Base-by-base conservation (phyloP, 495 filamentous ascomycete genomes). In the Trichoderma orchidacearum region DNA sequence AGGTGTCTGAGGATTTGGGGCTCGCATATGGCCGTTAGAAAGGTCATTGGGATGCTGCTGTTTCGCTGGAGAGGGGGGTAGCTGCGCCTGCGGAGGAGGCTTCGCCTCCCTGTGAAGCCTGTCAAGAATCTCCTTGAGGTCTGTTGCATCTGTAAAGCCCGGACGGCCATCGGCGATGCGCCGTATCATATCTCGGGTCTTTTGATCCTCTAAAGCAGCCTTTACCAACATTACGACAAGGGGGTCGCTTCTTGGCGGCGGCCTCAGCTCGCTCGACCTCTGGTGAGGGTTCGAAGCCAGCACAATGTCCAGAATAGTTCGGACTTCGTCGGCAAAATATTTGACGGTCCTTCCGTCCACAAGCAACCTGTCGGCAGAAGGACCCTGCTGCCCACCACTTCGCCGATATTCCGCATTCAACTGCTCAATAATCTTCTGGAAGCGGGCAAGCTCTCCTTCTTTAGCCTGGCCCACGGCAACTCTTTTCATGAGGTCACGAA, bases 401-500 rank as follows among this genome's bases (percentile, higher is more conserved):
- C 62, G 70, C 59, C 72, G 75, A 58, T 70, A 73, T 54, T 78
- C 74, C 4, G 64, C 77, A 36, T 89, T 91, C 30, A 99, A 82
- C 53, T 90, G 85, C 63, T 96, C 88, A 59, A 99, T 97, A 55
- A 97, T 91, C 51, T 77, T 74, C 66, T 99, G 94, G 64, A 99
- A 99, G 58, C 83, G 79, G 57, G 85, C 85, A 13, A 99, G 76
- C 61, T 97, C 89, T 30, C 85, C 78, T 53, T 81, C 80, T 2
- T 80, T 79, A 2, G 94, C 94, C 57, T 89, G 82, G 21, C 90
- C 93, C 25, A 86, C 84, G 4, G 94, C 94, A 8, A 99, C 94
- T 12, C 91, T 83, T 63, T 89, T 86, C 94, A 99, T 99, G 11
- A 99, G 77, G n/a, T 84, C 83, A 62, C 96, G 91, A n/a, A 99